Conservation (phyloP, 345 rosid genomes). For the Rhodamnia rubescens region DNA sequence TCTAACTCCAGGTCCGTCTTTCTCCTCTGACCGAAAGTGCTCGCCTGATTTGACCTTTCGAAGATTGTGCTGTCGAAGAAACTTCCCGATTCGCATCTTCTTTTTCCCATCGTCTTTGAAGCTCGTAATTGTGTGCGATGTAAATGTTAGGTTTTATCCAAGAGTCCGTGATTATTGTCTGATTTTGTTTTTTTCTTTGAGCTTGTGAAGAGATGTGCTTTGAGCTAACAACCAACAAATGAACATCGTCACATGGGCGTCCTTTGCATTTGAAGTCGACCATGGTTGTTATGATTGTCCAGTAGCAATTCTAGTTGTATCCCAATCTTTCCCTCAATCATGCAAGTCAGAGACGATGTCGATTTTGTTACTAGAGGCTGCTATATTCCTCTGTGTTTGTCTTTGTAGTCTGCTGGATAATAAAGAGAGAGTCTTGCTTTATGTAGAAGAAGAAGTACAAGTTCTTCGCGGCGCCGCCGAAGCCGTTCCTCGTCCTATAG, state of each 20-base stretch:
- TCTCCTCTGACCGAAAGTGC: neutral
- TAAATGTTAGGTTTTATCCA: neutral
- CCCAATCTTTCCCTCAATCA: neutral
- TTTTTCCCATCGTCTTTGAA: neutral
- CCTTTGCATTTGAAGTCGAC: neutral
- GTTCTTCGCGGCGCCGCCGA: conserved; percentile 24
- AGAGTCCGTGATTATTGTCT: neutral
- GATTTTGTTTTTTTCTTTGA: too few relatives aligned
- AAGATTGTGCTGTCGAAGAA: neutral
- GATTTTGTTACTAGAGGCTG: neutral
- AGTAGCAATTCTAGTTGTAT: neutral
- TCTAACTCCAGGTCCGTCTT: conserved; percentile 19
- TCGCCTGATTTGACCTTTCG: neutral
- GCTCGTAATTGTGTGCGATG: neutral
- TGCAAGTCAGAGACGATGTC: neutral
- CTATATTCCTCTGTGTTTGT: neutral
- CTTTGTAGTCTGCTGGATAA: neutral
- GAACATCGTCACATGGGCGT: neutral
- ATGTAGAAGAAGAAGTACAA: conserved; percentile 36
- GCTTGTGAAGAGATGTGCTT: neutral
- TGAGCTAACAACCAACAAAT: neutral
- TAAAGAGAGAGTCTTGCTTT: neutral
- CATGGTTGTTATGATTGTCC: too few relatives aligned
- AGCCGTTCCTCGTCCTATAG: conserved; percentile 37
- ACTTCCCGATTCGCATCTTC: neutral